A percentile compares a stretch with the other conserved stretches of the same genome.
These are phyloP conservation scores for Gonapodya prolifera DNA, from an alignment of 192 early-diverging fungal genomes.

Conservation along the genomic window DNA sequence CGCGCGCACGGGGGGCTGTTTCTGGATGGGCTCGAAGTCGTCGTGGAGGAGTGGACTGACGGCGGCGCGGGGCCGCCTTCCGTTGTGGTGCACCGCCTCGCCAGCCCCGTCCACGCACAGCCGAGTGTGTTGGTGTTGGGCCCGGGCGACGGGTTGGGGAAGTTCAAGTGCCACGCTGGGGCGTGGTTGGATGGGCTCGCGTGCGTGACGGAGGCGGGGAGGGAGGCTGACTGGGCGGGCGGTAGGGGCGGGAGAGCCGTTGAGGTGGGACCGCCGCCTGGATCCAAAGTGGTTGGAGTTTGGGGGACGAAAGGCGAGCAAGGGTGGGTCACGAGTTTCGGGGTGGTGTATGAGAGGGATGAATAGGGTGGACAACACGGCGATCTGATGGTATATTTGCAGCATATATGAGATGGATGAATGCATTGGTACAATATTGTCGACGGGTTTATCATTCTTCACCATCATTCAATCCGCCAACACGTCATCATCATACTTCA, in stretches of 20 bases:
- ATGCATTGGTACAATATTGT: too few relatives aligned
- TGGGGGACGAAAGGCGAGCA: background rate
- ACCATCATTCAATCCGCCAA: background rate
- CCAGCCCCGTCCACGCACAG: background rate
- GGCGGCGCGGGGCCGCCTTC: background rate
- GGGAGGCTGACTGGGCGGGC: constrained; percentile 41
- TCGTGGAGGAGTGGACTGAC: constrained; percentile 3
- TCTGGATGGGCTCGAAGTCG: constrained; percentile 24
- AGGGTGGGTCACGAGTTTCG: background rate
- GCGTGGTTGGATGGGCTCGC: constrained; percentile 50
- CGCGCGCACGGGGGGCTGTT: constrained; percentile 29
- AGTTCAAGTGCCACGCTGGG: constrained; percentile 35
- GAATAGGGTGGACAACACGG: too few relatives aligned
- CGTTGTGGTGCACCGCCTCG: background rate
- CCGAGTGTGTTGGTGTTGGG: constrained; percentile 18
- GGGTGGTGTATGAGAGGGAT: background rate
- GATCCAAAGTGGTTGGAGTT: background rate
- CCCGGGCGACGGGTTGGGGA: constrained; percentile 30
- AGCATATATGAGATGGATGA: too few relatives aligned
- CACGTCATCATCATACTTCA: too few relatives aligned
- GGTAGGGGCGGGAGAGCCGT: constrained; percentile 27
- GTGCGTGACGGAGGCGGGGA: constrained; percentile 34
- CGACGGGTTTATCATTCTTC: background rate
- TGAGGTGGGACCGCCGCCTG: constrained; percentile 5
- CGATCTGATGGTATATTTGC: too few relatives aligned